Evolutionary conservation across 1,284 basidiomycete species (phyloP), one percentile per base, ranked within the genome.

Genomic region (Phellopilus nigrolimitatus): DNA sequence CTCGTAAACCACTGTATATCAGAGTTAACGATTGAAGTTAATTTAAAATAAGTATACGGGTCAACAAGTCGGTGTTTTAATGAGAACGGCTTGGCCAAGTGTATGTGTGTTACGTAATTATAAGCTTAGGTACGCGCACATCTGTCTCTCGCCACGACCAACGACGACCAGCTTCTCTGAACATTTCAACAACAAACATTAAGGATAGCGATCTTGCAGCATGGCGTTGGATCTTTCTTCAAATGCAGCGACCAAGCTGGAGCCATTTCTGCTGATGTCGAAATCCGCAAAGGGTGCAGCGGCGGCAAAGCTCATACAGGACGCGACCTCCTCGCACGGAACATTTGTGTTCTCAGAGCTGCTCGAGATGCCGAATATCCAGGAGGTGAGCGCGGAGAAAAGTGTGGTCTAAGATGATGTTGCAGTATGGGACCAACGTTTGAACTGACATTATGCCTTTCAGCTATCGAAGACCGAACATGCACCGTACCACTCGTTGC

Each of bases 291-390:
- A 90, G 62, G 95, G 95, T 1, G 91, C 91, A 0, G 91, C 88
- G 0, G 92, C 93, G 0, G 93, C 91, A 7, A 93, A 94, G 63
- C 78, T 97, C 51, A 71, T 95, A 19, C 75, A 84, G 60, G 88
- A 97, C 64, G 94, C 85, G 49, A 93, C 88, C 28, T 78, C 89
- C 33, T 88, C 95, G 0, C 82, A 84, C 6, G 94, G 93, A 13
- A 85, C 95, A 36, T 97, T 90, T 66, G 87, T 92, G 52, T 97
- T 97, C 62, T 79, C 82, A 1, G 94, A 97, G 68, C 71, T 98
- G 48, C 71, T 97, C 40, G 86, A 91, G 37, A 67, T 88, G 24
- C 79, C 84, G 0, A 90, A 84, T 59, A 86, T 97, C 40, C 81
- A 87, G 62, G 87, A 95, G 69, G 93, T 91, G 60, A 56, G 73